phyloP scores from a whole-genome alignment of 2,329 filamentous ascomycete genomes.

The Aspergillus bombycis region DNA sequence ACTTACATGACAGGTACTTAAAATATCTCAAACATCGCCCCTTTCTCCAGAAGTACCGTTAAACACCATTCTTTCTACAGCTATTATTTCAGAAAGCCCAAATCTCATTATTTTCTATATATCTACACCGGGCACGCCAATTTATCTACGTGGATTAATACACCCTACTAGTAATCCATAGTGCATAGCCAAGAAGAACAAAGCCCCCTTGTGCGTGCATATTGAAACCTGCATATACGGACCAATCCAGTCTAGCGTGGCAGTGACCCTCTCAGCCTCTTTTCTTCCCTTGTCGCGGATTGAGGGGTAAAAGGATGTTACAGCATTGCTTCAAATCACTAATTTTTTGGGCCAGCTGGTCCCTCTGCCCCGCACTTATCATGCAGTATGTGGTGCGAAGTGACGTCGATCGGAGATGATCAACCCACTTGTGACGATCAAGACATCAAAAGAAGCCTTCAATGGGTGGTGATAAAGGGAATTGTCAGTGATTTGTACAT shows the following conservation, averaged over 20 bases:
- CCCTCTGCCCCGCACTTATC: conserved; percentile 1
- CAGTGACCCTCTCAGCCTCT: background rate
- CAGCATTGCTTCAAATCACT: background rate
- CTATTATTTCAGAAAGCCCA: background rate
- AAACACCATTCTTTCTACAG: background rate
- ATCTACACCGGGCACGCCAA: background rate
- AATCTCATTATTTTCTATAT: background rate
- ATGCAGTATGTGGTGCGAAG: background rate
- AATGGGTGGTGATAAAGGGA: background rate
- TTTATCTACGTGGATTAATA: background rate
- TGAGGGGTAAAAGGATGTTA: background rate
- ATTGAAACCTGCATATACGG: background rate
- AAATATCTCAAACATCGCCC: background rate
- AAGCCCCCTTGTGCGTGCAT: background rate
- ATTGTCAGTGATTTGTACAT: background rate
- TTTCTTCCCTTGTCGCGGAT: background rate
- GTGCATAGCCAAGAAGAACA: background rate
- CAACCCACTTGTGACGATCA: background rate
- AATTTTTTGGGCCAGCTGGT: background rate
- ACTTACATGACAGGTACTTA: no score
- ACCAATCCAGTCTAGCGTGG: background rate
- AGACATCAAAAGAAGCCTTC: background rate
- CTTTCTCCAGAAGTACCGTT: background rate
- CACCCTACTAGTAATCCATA: background rate
- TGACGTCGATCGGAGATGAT: background rate